Evolutionary conservation across 306 rosid species (phyloP).

Genomic region (Castanopsis chinensis): DNA sequence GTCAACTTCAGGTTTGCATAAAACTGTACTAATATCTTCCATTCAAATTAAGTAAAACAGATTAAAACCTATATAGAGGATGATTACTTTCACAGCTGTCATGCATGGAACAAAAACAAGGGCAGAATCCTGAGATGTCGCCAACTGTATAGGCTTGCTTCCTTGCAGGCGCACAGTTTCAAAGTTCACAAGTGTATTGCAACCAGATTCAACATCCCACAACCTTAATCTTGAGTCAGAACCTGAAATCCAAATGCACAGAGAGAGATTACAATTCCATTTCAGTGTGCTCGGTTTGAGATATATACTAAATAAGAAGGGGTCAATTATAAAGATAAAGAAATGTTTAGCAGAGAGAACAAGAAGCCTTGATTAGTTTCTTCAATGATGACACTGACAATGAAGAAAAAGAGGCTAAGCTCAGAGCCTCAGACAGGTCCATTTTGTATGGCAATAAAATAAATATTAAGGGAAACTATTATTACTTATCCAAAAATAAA

Average conservation of each 20-base stretch:
- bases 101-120: slow-evolving; percentile 93
- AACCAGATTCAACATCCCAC: slow-evolving; percentile 92
- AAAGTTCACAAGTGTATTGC: slow-evolving; percentile 88
- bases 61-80: slow-evolving; percentile 4
- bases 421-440: neutral
- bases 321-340: neutral
- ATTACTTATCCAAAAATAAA: too few relatives aligned
- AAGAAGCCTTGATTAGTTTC: neutral
- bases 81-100: slow-evolving; percentile 73
- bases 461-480: neutral
- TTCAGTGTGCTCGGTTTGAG: neutral
- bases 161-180: slow-evolving; percentile 88
- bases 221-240: slow-evolving; percentile 94
- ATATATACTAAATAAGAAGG: neutral
- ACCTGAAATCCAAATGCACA: slow-evolving; percentile 43
- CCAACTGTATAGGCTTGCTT: slow-evolving; percentile 86
- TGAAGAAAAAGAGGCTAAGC: neutral
- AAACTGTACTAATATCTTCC: slow-evolving; percentile 16
- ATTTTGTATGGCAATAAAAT: neutral
- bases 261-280: neutral
- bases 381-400: neutral
- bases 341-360: neutral
- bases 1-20: slow-evolving; percentile 15
- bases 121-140: slow-evolving; percentile 66
- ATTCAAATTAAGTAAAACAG: slow-evolving; percentile 12